A percentile compares a stretch with the other conserved stretches of the same genome.
Conservation (phyloP, 2,329 filamentous ascomycete species). For the Waltergamsia citrina region DNA sequence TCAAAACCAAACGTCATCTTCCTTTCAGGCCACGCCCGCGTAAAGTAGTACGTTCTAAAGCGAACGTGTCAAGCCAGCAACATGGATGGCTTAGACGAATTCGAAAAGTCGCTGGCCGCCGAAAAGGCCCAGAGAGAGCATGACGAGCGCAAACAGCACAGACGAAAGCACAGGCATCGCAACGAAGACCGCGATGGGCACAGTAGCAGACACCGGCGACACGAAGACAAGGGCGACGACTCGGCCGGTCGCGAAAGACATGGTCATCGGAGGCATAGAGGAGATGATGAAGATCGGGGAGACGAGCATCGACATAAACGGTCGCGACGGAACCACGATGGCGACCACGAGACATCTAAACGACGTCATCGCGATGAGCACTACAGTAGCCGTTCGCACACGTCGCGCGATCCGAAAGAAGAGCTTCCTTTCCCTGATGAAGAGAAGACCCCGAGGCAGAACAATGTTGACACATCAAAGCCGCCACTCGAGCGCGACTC, state of each 20-base stretch:
- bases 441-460: conserved; percentile 24
- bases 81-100: conserved; percentile 56
- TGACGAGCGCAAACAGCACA: conserved; percentile 28
- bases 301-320: conserved; percentile 6
- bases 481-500: conserved; percentile 59
- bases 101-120: conserved; percentile 66
- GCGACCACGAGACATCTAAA: conserved; percentile 38
- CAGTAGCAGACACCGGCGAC: conserved; percentile 4
- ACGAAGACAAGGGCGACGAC: conserved; percentile 8
- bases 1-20: neutral
- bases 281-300: conserved; percentile 19
- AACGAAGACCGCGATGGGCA: conserved; percentile 18
- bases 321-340: conserved; percentile 17
- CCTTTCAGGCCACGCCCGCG: neutral
- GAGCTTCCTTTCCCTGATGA: conserved; percentile 43
- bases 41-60: too few relatives aligned
- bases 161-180: conserved; percentile 37
- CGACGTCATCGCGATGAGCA: conserved; percentile 45
- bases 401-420: conserved; percentile 32
- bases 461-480: conserved; percentile 13
- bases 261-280: conserved; percentile 18
- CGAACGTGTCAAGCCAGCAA: too few relatives aligned
- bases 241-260: conserved; percentile 17
- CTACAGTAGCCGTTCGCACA: conserved; percentile 11
- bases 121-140: conserved; percentile 47